These are phyloP conservation scores for Phtheirospermum japonicum DNA, from an alignment of 257 asterid genomes.

Conservation along the genomic window DNA sequence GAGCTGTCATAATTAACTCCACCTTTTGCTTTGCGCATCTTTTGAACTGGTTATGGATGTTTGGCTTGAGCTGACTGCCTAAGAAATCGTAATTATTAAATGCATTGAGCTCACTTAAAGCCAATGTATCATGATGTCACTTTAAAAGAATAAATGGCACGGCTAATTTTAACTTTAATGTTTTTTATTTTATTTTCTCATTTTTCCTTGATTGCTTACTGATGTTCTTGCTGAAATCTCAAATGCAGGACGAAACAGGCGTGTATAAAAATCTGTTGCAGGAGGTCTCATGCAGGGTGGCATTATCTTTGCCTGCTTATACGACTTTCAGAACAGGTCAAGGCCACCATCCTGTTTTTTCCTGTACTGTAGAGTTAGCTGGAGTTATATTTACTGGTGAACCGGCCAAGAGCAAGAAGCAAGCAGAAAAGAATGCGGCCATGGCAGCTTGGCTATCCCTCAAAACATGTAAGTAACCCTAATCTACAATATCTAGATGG, in stretches of 20 bases:
- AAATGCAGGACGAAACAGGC: conserved; percentile 75
- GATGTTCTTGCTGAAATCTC: conserved; percentile 24
- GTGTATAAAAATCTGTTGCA: conserved; percentile 81
- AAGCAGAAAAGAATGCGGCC: conserved; percentile 87
- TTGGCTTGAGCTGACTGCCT: conserved; percentile 18
- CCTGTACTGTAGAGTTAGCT: conserved; percentile 71
- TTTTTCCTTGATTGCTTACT: conserved; percentile 20
- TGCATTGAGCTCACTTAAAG: conserved; percentile 1
- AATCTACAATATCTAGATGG: conserved; percentile 17
- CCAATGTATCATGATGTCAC: background rate
- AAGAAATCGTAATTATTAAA: conserved; percentile 8
- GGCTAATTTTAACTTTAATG: background rate
- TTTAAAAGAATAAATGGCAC: conserved; percentile 1
- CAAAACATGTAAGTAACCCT: conserved; percentile 50
- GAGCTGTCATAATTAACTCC: background rate
- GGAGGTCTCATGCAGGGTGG: conserved; percentile 81
- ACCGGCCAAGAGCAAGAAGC: conserved; percentile 80
- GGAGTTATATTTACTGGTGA: conserved; percentile 74
- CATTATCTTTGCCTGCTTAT: conserved; percentile 63
- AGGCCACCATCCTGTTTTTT: conserved; percentile 70
- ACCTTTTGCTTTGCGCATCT: conserved; percentile 1
- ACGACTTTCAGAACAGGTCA: conserved; percentile 67
- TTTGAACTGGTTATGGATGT: conserved; percentile 4
- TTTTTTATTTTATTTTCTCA: background rate
- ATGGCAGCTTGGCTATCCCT: conserved; percentile 84